These are phyloP conservation scores for Ophiostoma populinum DNA, from an alignment of 2,329 filamentous ascomycete genomes.

Conservation along the genomic window DNA sequence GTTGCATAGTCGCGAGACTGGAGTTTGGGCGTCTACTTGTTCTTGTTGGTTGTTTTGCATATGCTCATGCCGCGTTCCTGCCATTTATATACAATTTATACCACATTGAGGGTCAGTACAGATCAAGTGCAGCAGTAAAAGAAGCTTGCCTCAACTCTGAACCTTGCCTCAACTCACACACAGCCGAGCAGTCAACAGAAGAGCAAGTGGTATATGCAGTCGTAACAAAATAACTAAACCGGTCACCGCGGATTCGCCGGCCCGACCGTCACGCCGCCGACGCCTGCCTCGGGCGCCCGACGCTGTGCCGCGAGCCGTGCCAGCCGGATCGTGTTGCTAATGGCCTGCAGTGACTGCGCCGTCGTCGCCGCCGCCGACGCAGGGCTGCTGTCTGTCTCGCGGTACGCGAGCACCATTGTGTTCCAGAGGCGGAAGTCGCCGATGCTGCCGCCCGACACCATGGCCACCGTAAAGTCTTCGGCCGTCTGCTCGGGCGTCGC, in stretches of 20 bases:
- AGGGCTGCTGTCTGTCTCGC: slow-evolving; percentile 25
- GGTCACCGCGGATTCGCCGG: slow-evolving; percentile 32
- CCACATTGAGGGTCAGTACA: no score
- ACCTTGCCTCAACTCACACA: no score
- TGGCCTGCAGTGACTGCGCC: slow-evolving; percentile 33
- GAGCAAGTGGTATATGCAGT: no score
- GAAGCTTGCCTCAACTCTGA: no score
- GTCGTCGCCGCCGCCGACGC: slow-evolving; percentile 23
- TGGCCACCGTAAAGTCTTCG: slow-evolving; percentile 27
- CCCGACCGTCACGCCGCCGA: no score
- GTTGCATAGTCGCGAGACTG: slow-evolving; percentile 27
- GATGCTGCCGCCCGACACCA: slow-evolving; percentile 37
- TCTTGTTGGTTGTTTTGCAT: neutral
- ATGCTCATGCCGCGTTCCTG: no score
- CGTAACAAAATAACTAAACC: no score
- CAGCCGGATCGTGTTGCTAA: slow-evolving; percentile 35
- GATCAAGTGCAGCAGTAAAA: no score
- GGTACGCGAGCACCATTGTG: slow-evolving; percentile 20
- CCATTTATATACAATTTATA: no score
- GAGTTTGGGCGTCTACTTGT: neutral
- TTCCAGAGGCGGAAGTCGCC: slow-evolving; percentile 35
- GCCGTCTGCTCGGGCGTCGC: slow-evolving; percentile 16
- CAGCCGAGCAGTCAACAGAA: no score
- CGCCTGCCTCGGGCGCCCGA: slow-evolving; percentile 16
- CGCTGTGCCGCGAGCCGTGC: slow-evolving; percentile 18